phyloP scores from a whole-genome alignment of 441 rosid genomes.

The Eutrema salsugineum region DNA sequence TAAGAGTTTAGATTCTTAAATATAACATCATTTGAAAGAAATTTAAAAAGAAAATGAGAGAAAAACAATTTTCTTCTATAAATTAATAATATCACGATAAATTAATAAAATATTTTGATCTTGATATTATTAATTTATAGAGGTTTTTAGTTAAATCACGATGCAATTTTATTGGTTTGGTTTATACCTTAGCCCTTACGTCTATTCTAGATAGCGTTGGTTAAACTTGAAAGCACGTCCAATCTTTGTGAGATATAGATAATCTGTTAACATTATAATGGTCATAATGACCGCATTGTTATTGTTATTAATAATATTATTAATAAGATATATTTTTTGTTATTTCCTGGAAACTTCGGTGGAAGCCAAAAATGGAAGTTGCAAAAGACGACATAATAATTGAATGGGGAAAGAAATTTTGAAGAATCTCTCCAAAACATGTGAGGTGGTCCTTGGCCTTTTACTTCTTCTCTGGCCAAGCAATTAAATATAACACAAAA shows the following conservation, averaged over 20 bases:
- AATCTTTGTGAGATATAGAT: not conserved
- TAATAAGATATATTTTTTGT: not conserved
- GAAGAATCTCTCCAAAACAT: conserved; percentile 11
- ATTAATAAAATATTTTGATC: no score
- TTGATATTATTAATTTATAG: no score
- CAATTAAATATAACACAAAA: not conserved
- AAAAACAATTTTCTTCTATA: no score
- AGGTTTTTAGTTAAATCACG: not conserved
- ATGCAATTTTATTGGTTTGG: not conserved
- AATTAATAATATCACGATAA: no score
- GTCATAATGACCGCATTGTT: not conserved
- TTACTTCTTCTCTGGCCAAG: conserved; percentile 11
- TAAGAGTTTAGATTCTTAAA: no score
- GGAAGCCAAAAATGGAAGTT: conserved; percentile 30
- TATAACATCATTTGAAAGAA: no score
- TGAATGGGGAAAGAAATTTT: conserved; percentile 4
- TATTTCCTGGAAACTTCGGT: conserved; percentile 20
- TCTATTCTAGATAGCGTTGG: not conserved
- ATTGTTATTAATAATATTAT: not conserved
- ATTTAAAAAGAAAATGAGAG: no score
- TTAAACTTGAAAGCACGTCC: not conserved
- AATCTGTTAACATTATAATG: conserved; percentile 5
- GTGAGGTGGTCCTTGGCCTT: conserved; percentile 30
- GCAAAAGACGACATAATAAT: conserved; percentile 32
- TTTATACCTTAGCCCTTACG: not conserved